Percentiles rank a stretch among this genome's conserved stretches.
These are phyloP conservation scores for Penicillium sclerotiorum DNA, from an alignment of 2,329 filamentous ascomycete genomes.

Conservation along the genomic window DNA sequence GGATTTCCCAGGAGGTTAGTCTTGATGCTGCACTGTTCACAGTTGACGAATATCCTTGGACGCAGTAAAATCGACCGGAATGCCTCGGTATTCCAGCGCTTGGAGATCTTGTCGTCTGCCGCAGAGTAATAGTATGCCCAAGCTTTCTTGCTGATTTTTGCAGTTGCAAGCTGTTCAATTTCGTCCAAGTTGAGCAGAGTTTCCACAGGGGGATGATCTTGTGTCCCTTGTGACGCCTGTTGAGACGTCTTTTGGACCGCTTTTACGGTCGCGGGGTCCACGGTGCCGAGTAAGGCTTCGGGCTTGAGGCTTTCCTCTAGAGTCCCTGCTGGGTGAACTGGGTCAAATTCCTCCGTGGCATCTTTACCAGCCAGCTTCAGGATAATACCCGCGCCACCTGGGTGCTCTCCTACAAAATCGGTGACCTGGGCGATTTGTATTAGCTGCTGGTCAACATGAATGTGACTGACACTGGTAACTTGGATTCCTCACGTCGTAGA, in stretches of 20 bases:
- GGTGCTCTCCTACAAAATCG: conserved; percentile 23
- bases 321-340: conserved; percentile 35
- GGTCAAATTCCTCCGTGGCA: conserved; percentile 39
- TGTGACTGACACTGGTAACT: background rate
- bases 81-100: conserved; percentile 45
- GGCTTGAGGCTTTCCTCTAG: conserved; percentile 27
- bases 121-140: conserved; percentile 52
- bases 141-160: conserved; percentile 31
- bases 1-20: conserved; percentile 66
- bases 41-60: conserved; percentile 53
- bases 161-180: conserved; percentile 40
- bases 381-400: conserved; percentile 37
- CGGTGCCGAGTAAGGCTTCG: conserved; percentile 24
- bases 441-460: background rate
- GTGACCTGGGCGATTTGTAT: conserved; percentile 3
- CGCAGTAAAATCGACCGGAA: conserved; percentile 51
- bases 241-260: background rate
- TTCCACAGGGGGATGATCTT: conserved; percentile 12
- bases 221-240: too few relatives aligned
- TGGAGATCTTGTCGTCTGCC: conserved; percentile 53
- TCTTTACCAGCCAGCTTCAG: conserved; percentile 38
- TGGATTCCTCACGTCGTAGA: conserved; percentile 4
- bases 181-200: conserved; percentile 41
- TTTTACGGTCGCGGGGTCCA: conserved; percentile 24
- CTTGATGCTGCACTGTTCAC: conserved; percentile 70